A percentile compares a stretch with the other conserved stretches of the same genome.
Evolutionary conservation across 768 basidiomycete species (phyloP).

Genomic region (Collybia sp.): DNA sequence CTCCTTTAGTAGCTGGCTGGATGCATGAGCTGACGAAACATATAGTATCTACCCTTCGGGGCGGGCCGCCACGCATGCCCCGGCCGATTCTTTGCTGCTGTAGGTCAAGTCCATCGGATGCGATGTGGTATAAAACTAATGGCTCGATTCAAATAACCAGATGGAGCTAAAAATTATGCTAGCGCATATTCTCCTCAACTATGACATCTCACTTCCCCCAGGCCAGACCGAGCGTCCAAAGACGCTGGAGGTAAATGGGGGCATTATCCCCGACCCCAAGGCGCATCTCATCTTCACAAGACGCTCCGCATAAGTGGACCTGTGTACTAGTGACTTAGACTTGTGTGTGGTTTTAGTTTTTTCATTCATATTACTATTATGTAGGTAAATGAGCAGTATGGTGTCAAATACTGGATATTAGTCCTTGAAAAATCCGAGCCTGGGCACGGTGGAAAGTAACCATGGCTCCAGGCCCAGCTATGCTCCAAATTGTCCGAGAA

Average conservation of each 20-base stretch:
- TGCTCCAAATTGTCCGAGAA: too few relatives aligned
- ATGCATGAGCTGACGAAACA: slow-evolving; percentile 2
- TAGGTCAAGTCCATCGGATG: slow-evolving; percentile 9
- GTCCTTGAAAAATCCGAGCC: too few relatives aligned
- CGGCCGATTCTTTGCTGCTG: slow-evolving; percentile 30
- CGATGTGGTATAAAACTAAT: not conserved
- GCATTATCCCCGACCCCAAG: slow-evolving; percentile 26
- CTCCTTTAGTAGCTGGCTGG: slow-evolving; percentile 7
- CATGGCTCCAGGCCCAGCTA: too few relatives aligned
- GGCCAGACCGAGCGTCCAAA: slow-evolving; percentile 20
- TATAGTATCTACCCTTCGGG: slow-evolving; percentile 33
- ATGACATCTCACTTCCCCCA: slow-evolving; percentile 22
- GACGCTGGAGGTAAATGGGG: slow-evolving; percentile 27
- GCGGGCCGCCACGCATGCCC: slow-evolving; percentile 32
- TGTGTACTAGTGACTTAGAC: too few relatives aligned
- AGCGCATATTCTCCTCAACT: slow-evolving; percentile 27
- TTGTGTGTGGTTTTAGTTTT: too few relatives aligned
- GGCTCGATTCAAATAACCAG: slow-evolving; percentile 11
- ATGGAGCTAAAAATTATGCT: slow-evolving; percentile 32
- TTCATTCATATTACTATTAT: too few relatives aligned
- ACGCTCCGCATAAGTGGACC: slow-evolving; percentile 1
- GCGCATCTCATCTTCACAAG: slow-evolving; percentile 24
- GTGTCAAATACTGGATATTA: too few relatives aligned
- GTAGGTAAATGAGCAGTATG: too few relatives aligned
- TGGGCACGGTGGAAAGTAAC: too few relatives aligned